Percentiles rank a stretch among this genome's conserved stretches.
phyloP scores from a whole-genome alignment of 2,329 filamentous ascomycete genomes.

The Cladosporium sp. region DNA sequence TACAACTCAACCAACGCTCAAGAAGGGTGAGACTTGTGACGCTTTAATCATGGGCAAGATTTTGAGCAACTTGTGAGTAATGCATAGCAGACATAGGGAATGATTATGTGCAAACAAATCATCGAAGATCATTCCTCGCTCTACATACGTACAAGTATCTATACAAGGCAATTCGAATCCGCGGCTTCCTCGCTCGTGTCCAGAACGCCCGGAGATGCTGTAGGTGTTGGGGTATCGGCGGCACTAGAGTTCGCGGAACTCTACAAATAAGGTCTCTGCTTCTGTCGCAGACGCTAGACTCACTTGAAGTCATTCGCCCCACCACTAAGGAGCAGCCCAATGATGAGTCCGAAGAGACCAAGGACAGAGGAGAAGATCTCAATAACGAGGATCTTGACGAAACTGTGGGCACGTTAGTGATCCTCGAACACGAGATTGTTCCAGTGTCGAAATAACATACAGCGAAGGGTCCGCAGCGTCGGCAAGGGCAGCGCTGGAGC shows the following conservation, averaged over 20 bases:
- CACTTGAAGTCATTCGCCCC: slow-evolving; percentile 69
- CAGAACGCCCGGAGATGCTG: slow-evolving; percentile 10
- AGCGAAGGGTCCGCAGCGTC: slow-evolving; percentile 88
- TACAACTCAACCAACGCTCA: slow-evolving; percentile 55
- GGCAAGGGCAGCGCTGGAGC: slow-evolving; percentile 88
- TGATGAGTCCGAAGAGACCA: slow-evolving; percentile 91
- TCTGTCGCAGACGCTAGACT: background rate
- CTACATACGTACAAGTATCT: slow-evolving; percentile 10
- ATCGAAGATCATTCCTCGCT: background rate
- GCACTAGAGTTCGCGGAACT: background rate
- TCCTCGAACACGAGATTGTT: background rate
- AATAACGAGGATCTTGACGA: slow-evolving; percentile 97
- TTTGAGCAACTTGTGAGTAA: slow-evolving; percentile 23
- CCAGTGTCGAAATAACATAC: slow-evolving; percentile 48
- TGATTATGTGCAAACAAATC: background rate
- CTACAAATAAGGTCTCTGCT: background rate
- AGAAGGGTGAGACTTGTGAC: slow-evolving; percentile 64
- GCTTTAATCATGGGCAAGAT: slow-evolving; percentile 69
- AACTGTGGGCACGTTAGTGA: slow-evolving; percentile 48
- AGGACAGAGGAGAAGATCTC: slow-evolving; percentile 99
- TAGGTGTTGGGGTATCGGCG: slow-evolving; percentile 7
- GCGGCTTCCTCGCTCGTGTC: slow-evolving; percentile 4
- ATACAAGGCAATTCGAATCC: slow-evolving; percentile 6
- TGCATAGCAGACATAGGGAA: background rate
- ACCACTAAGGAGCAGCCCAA: slow-evolving; percentile 79